Evolutionary conservation across 179 eudicot species (phyloP).

Genomic region (Beta macrorhiza): DNA sequence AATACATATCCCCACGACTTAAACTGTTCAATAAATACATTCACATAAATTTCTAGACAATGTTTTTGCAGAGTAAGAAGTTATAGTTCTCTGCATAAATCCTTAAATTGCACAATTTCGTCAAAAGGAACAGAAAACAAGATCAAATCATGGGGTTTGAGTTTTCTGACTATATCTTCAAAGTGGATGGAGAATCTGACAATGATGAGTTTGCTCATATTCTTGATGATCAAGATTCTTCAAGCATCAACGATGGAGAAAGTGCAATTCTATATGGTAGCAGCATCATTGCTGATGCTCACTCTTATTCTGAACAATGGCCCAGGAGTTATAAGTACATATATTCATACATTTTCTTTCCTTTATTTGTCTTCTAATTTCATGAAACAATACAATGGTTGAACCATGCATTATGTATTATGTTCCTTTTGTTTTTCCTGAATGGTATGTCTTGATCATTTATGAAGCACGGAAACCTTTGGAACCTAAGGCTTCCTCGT

Average conservation of each 20-base stretch:
- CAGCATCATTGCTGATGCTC: conserved; percentile 7
- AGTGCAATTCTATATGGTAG: conserved; percentile 15
- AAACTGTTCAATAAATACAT: not conserved
- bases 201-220: not conserved
- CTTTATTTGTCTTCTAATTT: not conserved
- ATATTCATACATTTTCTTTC: not conserved
- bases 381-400: not conserved
- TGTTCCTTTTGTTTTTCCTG: too few species aligned
- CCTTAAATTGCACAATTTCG: not conserved
- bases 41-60: not conserved
- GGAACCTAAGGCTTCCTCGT: too few species aligned
- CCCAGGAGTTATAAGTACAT: conserved; percentile 70
- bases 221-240: not conserved
- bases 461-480: too few species aligned
- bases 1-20: not conserved
- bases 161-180: conserved; percentile 17
- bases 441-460: too few species aligned
- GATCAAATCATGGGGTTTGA: conserved; percentile 17
- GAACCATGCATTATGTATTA: not conserved
- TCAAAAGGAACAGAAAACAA: not conserved
- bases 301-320: conserved; percentile 49
- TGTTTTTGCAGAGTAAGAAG: not conserved
- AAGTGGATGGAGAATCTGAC: conserved; percentile 28
- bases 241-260: conserved; percentile 20
- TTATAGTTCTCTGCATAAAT: conserved; percentile 10